Percentiles rank a stretch among this genome's conserved stretches.
These are phyloP conservation scores for Arthroderma sp. DNA, from an alignment of 2,329 filamentous ascomycete genomes.

Conservation along the genomic window DNA sequence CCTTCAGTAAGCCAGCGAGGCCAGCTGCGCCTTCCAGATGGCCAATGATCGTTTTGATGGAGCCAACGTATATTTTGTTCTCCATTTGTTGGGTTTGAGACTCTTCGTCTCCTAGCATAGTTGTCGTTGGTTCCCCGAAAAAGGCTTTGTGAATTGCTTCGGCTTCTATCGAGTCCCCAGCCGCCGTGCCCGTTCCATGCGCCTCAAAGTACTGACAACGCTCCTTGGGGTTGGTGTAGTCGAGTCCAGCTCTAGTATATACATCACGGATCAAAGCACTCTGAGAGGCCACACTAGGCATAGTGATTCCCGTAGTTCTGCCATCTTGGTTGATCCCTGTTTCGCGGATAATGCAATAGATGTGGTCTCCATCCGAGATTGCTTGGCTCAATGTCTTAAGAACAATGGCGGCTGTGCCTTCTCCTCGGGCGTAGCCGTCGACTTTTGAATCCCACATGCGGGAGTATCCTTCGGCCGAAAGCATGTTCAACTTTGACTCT, in stretches of 20 bases:
- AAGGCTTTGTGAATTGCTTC: conserved; percentile 14
- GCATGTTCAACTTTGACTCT: conserved; percentile 20
- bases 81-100: too few species aligned
- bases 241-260: conserved; percentile 32
- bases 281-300: conserved; percentile 13
- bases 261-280: conserved; percentile 31
- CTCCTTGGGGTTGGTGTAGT: conserved; percentile 17
- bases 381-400: conserved; percentile 33
- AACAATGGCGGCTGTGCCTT: conserved; percentile 37
- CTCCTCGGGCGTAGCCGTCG: conserved; percentile 36
- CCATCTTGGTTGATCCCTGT: conserved; percentile 21
- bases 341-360: conserved; percentile 24
- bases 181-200: conserved; percentile 27
- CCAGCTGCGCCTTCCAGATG: conserved; percentile 19
- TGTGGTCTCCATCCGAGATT: conserved; percentile 24
- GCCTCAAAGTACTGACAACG: conserved; percentile 15
- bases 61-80: conserved; percentile 12
- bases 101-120: background rate
- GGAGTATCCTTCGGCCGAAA: conserved; percentile 39
- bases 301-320: conserved; percentile 24
- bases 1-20: conserved; percentile 19
- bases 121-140: conserved; percentile 4
- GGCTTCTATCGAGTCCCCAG: conserved; percentile 16
- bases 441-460: conserved; percentile 31
- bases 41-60: conserved; percentile 20